Conservation (phyloP, 495 filamentous ascomycete genomes). For the Neurospora sp. region DNA sequence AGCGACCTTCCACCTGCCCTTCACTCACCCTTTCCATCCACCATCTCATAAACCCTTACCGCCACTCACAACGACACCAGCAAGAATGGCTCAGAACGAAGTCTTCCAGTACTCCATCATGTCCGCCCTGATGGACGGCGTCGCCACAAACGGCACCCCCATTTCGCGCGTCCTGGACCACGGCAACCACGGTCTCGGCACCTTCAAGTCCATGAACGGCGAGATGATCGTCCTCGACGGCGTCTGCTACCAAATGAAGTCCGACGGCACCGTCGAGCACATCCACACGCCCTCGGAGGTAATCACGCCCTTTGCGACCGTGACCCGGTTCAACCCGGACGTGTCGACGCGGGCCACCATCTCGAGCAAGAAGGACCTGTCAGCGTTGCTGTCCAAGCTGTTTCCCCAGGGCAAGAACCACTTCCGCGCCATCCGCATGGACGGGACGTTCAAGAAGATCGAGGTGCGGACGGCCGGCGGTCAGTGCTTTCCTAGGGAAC, state of each 20-base stretch:
- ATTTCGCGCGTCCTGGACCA: constrained; percentile 27
- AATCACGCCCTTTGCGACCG: constrained; percentile 34
- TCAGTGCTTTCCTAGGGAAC: constrained; percentile 23
- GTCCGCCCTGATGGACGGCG: constrained; percentile 43
- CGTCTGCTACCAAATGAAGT: constrained; percentile 36
- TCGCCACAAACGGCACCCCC: constrained; percentile 29
- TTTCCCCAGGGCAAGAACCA: constrained; percentile 30
- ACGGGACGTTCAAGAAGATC: constrained; percentile 26
- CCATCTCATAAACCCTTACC: background rate
- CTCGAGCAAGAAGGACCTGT: constrained; percentile 26
- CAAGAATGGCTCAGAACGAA: constrained; percentile 28
- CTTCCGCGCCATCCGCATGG: constrained; percentile 28
- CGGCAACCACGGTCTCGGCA: constrained; percentile 43
- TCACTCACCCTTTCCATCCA: background rate
- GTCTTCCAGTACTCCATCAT: constrained; percentile 43
- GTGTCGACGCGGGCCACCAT: constrained; percentile 10
- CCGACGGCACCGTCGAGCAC: constrained; percentile 24
- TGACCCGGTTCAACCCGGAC: constrained; percentile 29
- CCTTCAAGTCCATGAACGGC: constrained; percentile 38
- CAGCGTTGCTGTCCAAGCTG: constrained; percentile 22
- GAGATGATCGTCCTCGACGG: constrained; percentile 43
- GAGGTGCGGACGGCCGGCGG: constrained; percentile 31
- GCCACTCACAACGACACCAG: background rate
- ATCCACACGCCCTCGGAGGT: constrained; percentile 11
- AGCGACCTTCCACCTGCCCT: background rate